phyloP scores from a whole-genome alignment of 2,329 filamentous ascomycete genomes.

The Clarireedia paspali region DNA sequence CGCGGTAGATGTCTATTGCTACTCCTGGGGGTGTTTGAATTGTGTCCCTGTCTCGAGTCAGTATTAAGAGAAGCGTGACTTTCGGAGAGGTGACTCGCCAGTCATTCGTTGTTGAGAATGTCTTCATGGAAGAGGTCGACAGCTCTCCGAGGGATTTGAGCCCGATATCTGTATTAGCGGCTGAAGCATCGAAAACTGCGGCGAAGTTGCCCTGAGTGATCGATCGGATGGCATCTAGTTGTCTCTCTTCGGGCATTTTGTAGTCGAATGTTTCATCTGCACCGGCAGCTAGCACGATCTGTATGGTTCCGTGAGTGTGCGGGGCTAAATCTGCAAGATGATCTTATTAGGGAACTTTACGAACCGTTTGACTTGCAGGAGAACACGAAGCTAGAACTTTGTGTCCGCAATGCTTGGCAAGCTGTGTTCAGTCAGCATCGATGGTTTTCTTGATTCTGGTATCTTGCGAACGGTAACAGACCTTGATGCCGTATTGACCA shows the following conservation, averaged over 20 bases:
- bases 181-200: slow-evolving; percentile 2
- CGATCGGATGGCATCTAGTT: background rate
- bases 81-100: background rate
- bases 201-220: slow-evolving; percentile 2
- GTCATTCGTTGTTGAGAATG: slow-evolving; percentile 7
- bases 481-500: slow-evolving; percentile 31
- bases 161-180: background rate
- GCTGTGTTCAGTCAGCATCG: slow-evolving; percentile 17
- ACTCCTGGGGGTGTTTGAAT: slow-evolving; percentile 9
- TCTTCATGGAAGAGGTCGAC: background rate
- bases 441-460: background rate
- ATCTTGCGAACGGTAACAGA: background rate
- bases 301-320: background rate
- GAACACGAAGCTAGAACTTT: slow-evolving; percentile 34
- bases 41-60: slow-evolving; percentile 9
- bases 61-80: background rate
- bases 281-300: slow-evolving; percentile 27
- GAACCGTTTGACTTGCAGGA: slow-evolving; percentile 4
- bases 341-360: no score
- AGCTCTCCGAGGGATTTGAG: background rate
- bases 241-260: slow-evolving; percentile 9
- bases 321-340: no score
- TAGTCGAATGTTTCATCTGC: slow-evolving; percentile 31
- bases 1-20: slow-evolving; percentile 14
- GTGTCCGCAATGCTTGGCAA: slow-evolving; percentile 31